These are phyloP conservation scores for Pseudodiploospora longispora DNA, from an alignment of 2,329 filamentous ascomycete species.

Conservation along the genomic window DNA sequence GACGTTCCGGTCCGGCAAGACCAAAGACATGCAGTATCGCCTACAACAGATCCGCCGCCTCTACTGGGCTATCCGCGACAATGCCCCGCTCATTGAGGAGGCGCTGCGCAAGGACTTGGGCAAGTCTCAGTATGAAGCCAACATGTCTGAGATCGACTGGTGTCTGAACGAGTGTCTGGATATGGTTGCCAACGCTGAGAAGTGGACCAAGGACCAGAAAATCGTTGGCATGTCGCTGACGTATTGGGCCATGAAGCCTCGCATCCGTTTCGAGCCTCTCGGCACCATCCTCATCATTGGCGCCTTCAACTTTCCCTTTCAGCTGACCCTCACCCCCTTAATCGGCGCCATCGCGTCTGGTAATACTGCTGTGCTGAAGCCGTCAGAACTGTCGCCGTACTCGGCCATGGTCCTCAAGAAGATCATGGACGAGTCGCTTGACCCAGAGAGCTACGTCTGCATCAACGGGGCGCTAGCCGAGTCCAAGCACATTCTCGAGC, in stretches of 20 bases:
- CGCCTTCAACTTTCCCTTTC: conserved; percentile 89
- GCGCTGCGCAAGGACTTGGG: conserved; percentile 71
- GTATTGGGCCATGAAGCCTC: conserved; percentile 63
- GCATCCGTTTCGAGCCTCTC: conserved; percentile 78
- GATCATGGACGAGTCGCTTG: conserved; percentile 67
- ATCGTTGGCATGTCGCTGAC: conserved; percentile 60
- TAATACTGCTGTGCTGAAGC: conserved; percentile 85
- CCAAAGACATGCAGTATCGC: conserved; percentile 74
- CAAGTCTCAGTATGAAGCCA: conserved; percentile 69
- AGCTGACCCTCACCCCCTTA: conserved; percentile 68
- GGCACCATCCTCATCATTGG: conserved; percentile 80
- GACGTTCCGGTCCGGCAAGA: conserved; percentile 73
- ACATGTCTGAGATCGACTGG: conserved; percentile 69
- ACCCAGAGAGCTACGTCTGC: conserved; percentile 65
- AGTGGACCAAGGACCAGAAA: conserved; percentile 76
- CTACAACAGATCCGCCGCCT: conserved; percentile 83
- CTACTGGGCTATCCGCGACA: conserved; percentile 86
- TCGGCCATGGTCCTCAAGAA: conserved; percentile 73
- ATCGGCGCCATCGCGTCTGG: conserved; percentile 89
- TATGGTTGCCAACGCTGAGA: conserved; percentile 66
- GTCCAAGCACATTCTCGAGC: conserved; percentile 71
- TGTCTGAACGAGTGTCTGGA: conserved; percentile 74
- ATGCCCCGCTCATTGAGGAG: conserved; percentile 61
- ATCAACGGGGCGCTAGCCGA: conserved; percentile 77
- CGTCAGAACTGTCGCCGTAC: conserved; percentile 72